Evolutionary conservation across 106 monocot species (phyloP).

Genomic region (Gastrodia elata): DNA sequence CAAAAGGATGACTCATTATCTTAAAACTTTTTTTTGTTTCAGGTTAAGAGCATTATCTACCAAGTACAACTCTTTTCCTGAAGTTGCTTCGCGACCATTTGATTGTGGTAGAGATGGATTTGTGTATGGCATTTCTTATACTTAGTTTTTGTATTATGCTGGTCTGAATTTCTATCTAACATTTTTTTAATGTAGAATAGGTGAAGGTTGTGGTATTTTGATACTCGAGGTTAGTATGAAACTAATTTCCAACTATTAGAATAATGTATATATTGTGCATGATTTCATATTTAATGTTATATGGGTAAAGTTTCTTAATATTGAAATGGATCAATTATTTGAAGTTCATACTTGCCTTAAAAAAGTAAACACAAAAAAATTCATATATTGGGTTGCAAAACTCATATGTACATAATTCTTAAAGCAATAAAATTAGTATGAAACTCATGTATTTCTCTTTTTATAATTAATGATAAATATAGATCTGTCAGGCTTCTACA

Average conservation of each 20-base stretch:
- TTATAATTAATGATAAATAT: not conserved
- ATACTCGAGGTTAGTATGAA: slow-evolving; percentile 72
- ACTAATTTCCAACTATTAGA: not conserved
- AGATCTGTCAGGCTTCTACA: too few species aligned
- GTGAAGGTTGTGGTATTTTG: slow-evolving; percentile 88
- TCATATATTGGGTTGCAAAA: not conserved
- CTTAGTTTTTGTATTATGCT: not conserved
- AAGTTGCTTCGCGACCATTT: slow-evolving; percentile 81
- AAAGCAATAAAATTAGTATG: not conserved
- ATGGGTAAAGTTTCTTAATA: not conserved
- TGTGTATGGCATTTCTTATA: slow-evolving; percentile 45
- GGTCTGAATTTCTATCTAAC: not conserved
- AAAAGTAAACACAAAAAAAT: too few species aligned
- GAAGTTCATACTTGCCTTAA: not conserved
- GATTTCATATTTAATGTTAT: not conserved
- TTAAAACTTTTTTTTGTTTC: slow-evolving; percentile 14
- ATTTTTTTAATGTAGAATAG: slow-evolving; percentile 52
- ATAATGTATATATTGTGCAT: not conserved
- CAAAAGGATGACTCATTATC: not conserved
- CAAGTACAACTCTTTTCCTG: slow-evolving; percentile 69
- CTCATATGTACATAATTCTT: not conserved
- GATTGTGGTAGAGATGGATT: slow-evolving; percentile 97
- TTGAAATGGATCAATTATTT: not conserved
- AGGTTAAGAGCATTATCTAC: slow-evolving; percentile 85
- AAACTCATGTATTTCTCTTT: not conserved